Evolutionary conservation across 768 basidiomycete genomes (phyloP).

Genomic region (Melanogaster broomeanus): DNA sequence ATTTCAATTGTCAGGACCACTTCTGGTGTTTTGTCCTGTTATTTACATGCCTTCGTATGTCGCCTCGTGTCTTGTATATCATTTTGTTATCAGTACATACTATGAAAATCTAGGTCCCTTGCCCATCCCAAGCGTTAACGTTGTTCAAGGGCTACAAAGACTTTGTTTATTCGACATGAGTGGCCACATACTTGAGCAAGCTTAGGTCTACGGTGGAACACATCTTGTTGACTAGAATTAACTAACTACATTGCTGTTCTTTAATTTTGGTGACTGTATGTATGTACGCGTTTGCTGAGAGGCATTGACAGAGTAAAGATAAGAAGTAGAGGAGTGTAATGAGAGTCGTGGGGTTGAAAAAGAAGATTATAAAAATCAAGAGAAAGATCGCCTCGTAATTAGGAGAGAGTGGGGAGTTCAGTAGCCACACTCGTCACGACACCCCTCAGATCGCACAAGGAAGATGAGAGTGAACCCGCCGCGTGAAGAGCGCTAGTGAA

Average conservation of each 20-base stretch:
- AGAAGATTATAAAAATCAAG: slow-evolving; percentile 40
- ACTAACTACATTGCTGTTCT: slow-evolving; percentile 54
- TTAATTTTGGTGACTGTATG: slow-evolving; percentile 43
- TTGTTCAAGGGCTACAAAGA: neutral
- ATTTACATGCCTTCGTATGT: neutral
- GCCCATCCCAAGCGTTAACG: too few relatives aligned
- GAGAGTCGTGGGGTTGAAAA: slow-evolving; percentile 26
- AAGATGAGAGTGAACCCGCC: slow-evolving; percentile 11
- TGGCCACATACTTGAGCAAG: slow-evolving; percentile 27
- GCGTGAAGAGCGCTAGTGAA: neutral
- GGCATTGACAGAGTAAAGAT: slow-evolving; percentile 17
- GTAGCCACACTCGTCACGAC: slow-evolving; percentile 19
- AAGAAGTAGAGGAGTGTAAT: slow-evolving; percentile 18
- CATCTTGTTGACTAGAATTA: slow-evolving; percentile 34
- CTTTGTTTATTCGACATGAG: slow-evolving; percentile 7
- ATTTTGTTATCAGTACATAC: neutral
- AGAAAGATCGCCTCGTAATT: slow-evolving; percentile 26
- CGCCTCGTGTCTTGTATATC: neutral
- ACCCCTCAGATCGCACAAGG: slow-evolving; percentile 9
- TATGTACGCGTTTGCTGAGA: slow-evolving; percentile 38
- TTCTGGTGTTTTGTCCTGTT: neutral
- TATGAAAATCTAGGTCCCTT: too few relatives aligned
- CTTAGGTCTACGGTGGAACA: slow-evolving; percentile 17
- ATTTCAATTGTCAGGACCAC: neutral
- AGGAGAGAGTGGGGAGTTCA: slow-evolving; percentile 23